These are phyloP conservation scores for Ceratobasidium sp. DNA, from an alignment of 1,284 basidiomycete species.

Conservation along the genomic window DNA sequence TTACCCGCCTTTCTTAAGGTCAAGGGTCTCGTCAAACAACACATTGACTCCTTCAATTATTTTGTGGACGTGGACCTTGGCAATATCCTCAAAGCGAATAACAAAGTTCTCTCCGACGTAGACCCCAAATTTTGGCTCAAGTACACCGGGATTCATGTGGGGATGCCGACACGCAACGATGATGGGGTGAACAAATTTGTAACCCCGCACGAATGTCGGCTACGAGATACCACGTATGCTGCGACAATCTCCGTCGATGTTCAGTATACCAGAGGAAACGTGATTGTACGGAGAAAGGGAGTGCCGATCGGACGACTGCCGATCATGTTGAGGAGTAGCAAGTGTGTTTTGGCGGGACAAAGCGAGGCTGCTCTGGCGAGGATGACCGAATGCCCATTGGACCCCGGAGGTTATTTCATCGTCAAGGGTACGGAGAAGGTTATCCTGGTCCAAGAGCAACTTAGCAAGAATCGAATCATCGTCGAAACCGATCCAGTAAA, in stretches of 20 bases:
- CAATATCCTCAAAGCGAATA: constrained; percentile 94
- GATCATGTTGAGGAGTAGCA: constrained; percentile 96
- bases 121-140: constrained; percentile 98
- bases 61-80: constrained; percentile 98
- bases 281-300: constrained; percentile 82
- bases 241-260: constrained; percentile 95
- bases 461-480: constrained; percentile 99
- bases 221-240: constrained; percentile 95
- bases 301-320: constrained; percentile 93
- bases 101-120: constrained; percentile 93
- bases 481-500: constrained; percentile 94
- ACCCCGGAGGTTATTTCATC: constrained; percentile 99
- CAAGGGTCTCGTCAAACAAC: constrained; percentile 99
- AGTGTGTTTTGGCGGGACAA: constrained; percentile 86
- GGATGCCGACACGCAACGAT: constrained; percentile 89
- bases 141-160: constrained; percentile 94
- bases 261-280: constrained; percentile 93
- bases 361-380: constrained; percentile 83
- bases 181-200: constrained; percentile 83
- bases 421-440: constrained; percentile 99
- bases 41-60: constrained; percentile 99
- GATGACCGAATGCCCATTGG: constrained; percentile 97
- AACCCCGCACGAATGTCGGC: constrained; percentile 96
- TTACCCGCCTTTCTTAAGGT: constrained; percentile 94
- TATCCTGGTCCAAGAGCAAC: constrained; percentile 97